Evolutionary conservation across 345 rosid species (phyloP), one percentile per base, ranked within the genome.

Genomic region (Atalantia buxifolia): DNA sequence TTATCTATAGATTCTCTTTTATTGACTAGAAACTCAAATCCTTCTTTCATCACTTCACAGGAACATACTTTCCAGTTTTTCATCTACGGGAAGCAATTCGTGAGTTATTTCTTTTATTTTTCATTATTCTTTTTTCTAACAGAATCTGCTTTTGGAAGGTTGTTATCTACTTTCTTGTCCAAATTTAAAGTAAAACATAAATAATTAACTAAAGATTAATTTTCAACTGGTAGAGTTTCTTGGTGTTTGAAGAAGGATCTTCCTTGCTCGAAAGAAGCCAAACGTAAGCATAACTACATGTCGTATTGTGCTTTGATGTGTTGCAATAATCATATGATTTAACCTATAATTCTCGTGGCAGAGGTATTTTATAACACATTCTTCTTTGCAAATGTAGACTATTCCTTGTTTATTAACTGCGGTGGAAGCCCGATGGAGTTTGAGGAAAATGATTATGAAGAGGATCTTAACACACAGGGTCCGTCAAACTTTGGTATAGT

Each of bases 221-320:
- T 19, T 79, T 75, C 57, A 72, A 72, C 63, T 72, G 60, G 73
- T 71, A 91, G 92, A 56, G 72, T 24, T 59, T 33, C 74, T 79
- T 93, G 95, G 98, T 96, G 98, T 90, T 81, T 90, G 82, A 85
- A 27, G 74, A 76, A 89, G 83, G 93, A 75, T 81, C 97, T 96
- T 76, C 88, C 94, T 16, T 92, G 99, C 83, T 65, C 85, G 0
- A 56, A 8, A 61, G 72, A 87, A 0, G 84, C 93, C 19, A 24
- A 81, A 65, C 50, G 99, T 96, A 72, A 89, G 94, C 81, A 42
- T 64, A 27, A 8, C 10, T 24, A 53, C 55, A 5, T 67, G 14
- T 78, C 22, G 30, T 27, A 2, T 12, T 38, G 33, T 35, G n/a
- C 45, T 55, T 48, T 8, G 6, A 50, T 25, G 38, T 69, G 55